A percentile compares a stretch with the other conserved stretches of the same genome.
Evolutionary conservation across 2,329 filamentous ascomycete genomes (phyloP).

Genomic region (Rugonectria rugulosa): DNA sequence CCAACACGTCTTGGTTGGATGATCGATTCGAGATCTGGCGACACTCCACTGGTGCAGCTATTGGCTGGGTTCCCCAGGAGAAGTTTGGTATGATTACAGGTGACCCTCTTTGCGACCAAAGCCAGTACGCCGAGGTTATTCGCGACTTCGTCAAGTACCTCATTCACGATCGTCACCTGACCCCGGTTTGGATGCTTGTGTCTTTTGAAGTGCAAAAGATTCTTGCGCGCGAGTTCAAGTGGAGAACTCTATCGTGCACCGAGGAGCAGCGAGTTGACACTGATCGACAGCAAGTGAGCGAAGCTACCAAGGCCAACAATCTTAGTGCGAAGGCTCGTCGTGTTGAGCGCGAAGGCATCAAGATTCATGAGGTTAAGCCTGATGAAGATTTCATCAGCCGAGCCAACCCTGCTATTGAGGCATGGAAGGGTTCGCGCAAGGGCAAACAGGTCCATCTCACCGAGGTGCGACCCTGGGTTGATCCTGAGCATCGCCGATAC

Average conservation of each 20-base stretch:
- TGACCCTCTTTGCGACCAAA: slow-evolving; percentile 82
- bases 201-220: slow-evolving; percentile 80
- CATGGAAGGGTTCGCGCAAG: slow-evolving; percentile 83
- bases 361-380: slow-evolving; percentile 75
- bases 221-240: slow-evolving; percentile 80
- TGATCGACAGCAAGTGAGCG: slow-evolving; percentile 67
- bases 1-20: slow-evolving; percentile 93
- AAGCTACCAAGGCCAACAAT: slow-evolving; percentile 40
- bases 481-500: slow-evolving; percentile 83
- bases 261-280: slow-evolving; percentile 89
- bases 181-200: slow-evolving; percentile 90
- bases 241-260: slow-evolving; percentile 87
- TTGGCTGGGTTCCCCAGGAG: slow-evolving; percentile 80
- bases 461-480: slow-evolving; percentile 88
- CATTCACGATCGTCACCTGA: slow-evolving; percentile 71
- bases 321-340: slow-evolving; percentile 79
- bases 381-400: slow-evolving; percentile 74
- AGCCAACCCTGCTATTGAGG: slow-evolving; percentile 75
- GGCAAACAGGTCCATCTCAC: slow-evolving; percentile 89
- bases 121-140: slow-evolving; percentile 78
- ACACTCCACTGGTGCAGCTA: slow-evolving; percentile 82
- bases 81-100: slow-evolving; percentile 86
- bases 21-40: slow-evolving; percentile 89
- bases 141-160: slow-evolving; percentile 78
- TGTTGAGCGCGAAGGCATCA: slow-evolving; percentile 83